A percentile compares a stretch with the other conserved stretches of the same genome.
These are phyloP conservation scores for Epichloe baconii DNA, from an alignment of 2,329 filamentous ascomycete genomes.

Conservation along the genomic window DNA sequence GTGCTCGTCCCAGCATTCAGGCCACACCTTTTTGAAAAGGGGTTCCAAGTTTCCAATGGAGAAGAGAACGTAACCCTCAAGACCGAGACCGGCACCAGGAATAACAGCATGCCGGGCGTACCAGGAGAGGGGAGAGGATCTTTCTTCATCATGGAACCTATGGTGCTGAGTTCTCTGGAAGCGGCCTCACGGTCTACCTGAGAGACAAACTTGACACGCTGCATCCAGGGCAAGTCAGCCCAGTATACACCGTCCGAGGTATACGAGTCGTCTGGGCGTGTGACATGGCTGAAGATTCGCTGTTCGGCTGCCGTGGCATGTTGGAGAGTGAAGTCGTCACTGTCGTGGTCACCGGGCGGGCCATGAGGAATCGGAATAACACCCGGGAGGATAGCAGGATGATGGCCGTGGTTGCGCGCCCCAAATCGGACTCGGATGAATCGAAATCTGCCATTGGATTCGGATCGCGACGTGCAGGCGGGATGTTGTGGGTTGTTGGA, in stretches of 20 bases:
- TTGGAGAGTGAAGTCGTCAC: slow-evolving; percentile 30
- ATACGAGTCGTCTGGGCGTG: slow-evolving; percentile 82
- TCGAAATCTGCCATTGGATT: slow-evolving; percentile 3
- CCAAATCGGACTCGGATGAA: slow-evolving; percentile 4
- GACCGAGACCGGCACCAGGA: slow-evolving; percentile 78
- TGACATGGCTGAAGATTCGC: slow-evolving; percentile 61
- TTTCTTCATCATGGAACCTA: slow-evolving; percentile 71
- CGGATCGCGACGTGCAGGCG: not conserved
- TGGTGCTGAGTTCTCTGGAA: slow-evolving; percentile 48
- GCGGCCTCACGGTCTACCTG: slow-evolving; percentile 61
- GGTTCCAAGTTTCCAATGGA: slow-evolving; percentile 89
- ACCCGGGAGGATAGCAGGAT: slow-evolving; percentile 30
- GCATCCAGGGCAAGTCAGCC: slow-evolving; percentile 64
- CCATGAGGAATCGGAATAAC: slow-evolving; percentile 43
- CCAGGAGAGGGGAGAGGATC: slow-evolving; percentile 76
- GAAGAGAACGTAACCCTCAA: slow-evolving; percentile 94
- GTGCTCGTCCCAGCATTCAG: slow-evolving; percentile 59
- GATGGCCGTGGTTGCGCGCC: slow-evolving; percentile 8
- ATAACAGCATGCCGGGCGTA: slow-evolving; percentile 88
- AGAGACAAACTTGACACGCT: slow-evolving; percentile 64
- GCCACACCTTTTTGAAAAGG: slow-evolving; percentile 65
- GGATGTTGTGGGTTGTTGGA: not conserved
- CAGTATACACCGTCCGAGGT: slow-evolving; percentile 76
- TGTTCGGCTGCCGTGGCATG: slow-evolving; percentile 36
- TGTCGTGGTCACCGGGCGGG: slow-evolving; percentile 32